Base-by-base conservation (phyloP, 257 asterid genomes). In the Orobanche coerulescens region DNA sequence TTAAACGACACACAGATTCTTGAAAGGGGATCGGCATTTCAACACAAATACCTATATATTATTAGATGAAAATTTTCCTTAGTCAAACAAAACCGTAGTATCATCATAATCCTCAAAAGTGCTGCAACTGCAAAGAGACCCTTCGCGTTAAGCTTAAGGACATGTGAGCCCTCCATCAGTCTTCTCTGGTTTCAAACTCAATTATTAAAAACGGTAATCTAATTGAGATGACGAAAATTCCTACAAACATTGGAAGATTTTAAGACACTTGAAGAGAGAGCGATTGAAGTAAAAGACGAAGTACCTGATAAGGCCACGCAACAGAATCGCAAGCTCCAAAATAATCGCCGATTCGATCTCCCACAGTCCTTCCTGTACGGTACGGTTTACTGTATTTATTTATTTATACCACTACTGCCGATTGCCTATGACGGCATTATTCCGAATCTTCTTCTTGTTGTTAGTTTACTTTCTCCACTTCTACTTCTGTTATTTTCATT, bases 341-440 rank as follows among this genome's bases (percentile, higher is more conserved):
- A 23, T 50, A 61, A 54, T 66, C 40, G 63, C 72, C 66, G 62
- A 60, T 37, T 58, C 60, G 60, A 71, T 42, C 64, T 40, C 58
- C 15, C 18, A 10, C 24, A 16, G 16, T 2, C 33, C 24, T 4
- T 2, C 62, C 48, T 19, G 40, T 20, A 15, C 23, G 16, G 54
- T 39, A 49, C 47, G 55, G 39, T 60, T 25, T 14, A 42, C 48
- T 14, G 0, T 14, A 42, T 44, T 44, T 24, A 6, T 44, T 44
- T 42, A 44, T n/a, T n/a, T n/a, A n/a, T n/a, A n/a, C n/a, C n/a
- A n/a, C n/a, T 15, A 44, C 6, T 16, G 16, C 3, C 33, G 15
- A 13, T 11, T 12, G 58, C 18, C 31, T 22, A 46, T 26, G n/a
- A 46, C 53, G 53, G n/a, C n/a, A n/a, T n/a, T n/a, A n/a, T n/a